Evolutionary conservation across 257 asterid species (phyloP), one percentile per base, ranked within the genome.

Genomic region (Cordia subcordata): DNA sequence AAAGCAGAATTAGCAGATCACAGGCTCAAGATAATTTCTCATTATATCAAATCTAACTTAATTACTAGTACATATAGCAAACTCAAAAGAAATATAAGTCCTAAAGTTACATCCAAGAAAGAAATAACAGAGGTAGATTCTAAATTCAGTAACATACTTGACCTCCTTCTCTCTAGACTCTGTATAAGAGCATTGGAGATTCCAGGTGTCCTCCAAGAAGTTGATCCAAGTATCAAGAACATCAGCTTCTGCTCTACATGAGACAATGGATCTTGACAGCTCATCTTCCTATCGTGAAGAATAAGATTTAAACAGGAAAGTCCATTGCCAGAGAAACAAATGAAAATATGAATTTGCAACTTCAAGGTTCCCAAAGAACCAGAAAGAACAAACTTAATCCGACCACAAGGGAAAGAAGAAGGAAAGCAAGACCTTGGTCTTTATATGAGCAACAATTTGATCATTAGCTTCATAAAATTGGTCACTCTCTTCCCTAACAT

Each of bases 381-480:
- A 19, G 42, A 54, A 32, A 52, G 16, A 22, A 66, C 9, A 8
- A 46, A 11, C 20, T 13, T 11, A 17, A 55, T 49, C 16, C 27
- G 23, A 23, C 21, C 19, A 16, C 0, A 21, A 49, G 59, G 46
- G 59, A 53, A 62, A 44, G 55, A 45, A 17, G 22, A 61, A 53
- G 17, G 33, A 42, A 66, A 64, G 63, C 49, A 71, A 75, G 18
- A 89, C 99, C 96, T 83, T 89, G 47, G 93, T 72, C 77, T 83
- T 89, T 56, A 93, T 65, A 76, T 83, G 97, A 60, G 99, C 76
- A 74, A 93, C 92, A 77, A 93, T 78, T 69, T 89, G 92, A 76
- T 89, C 96, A 70, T 93, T 93, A 66, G 99, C 99, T 62, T 93
- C 97, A 68, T 82, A 93, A 76, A 93, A 93, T 62, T 93, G 97